Evolutionary conservation across 106 monocot species (phyloP), one percentile per base, ranked within the genome.

Genomic region (Phalaenopsis equestris): DNA sequence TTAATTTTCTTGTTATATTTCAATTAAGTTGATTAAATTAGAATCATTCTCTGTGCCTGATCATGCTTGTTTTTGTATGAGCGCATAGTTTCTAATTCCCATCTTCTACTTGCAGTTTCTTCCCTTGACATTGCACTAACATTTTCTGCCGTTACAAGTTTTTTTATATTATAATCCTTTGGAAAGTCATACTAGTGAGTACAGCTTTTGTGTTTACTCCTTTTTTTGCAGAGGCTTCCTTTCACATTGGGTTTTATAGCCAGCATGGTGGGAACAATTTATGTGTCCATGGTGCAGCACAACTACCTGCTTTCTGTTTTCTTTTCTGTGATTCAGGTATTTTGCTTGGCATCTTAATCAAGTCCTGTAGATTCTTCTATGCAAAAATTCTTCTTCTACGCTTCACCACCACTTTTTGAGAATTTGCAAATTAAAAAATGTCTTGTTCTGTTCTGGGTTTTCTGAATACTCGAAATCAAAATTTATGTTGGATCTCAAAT

Each of bases 201-300:
- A n/a, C 21, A 30, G 30, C n/a, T 4, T 6, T 21, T 61, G 8
- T 61, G 6, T 70, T 5, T 37, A 15, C 39, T 10, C 70, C 18
- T 74, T 5, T 18, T 3, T 24, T 78, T 86, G 80, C 94, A 94
- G 94, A 85, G 94, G 48, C 82, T 94, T 45, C 92, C 92, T 39
- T 92, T 92, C 85, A 92, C 94, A 67, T 52, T 88, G 65, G 90
- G 83, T 75, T 89, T 94, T 82, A 46, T 88, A 42, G 88, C 90
- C 55, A 89, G 88, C 72, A 93, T 93, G 92, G 84, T 83, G 74
- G 90, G 92, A 11, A 93, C 92, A 15, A 88, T 93, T 61, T 93
- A 93, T 77, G 92, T 93, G 3, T 93, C 92, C 6, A 87, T 90
- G 88, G 83, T 90, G 73, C 93, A 88, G 23, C 93, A 89, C 73